These are phyloP conservation scores for Lactifluus pinguis DNA, from an alignment of 768 basidiomycete genomes.

Conservation along the genomic window DNA sequence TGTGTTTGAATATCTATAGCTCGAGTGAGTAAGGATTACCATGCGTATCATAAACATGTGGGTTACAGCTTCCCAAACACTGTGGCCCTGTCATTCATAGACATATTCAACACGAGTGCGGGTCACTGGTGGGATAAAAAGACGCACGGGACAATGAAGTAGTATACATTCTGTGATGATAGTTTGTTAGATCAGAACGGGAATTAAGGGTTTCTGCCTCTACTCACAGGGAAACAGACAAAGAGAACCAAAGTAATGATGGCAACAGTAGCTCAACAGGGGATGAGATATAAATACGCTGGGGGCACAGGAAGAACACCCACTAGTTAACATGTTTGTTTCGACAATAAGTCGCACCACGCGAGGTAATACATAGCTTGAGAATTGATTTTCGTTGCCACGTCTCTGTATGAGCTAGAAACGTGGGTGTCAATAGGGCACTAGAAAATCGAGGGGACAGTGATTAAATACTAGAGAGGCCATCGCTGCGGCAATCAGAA, in stretches of 20 bases:
- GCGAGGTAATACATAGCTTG: slow-evolving; percentile 15
- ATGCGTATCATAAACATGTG: not conserved
- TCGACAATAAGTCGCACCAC: slow-evolving; percentile 22
- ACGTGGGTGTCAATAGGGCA: not conserved
- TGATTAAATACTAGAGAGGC: not conserved
- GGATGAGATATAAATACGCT: not conserved
- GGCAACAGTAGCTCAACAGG: not conserved
- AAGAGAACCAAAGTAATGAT: slow-evolving; percentile 4
- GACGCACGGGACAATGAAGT: slow-evolving; percentile 1
- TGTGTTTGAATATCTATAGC: slow-evolving; percentile 19
- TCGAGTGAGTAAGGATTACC: not conserved
- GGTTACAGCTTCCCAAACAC: slow-evolving; percentile 18
- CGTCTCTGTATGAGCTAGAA: not conserved
- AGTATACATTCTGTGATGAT: not conserved
- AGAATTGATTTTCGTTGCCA: not conserved
- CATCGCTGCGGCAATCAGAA: slow-evolving; percentile 13
- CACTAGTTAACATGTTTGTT: slow-evolving; percentile 19
- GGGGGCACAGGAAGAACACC: not conserved
- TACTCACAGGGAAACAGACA: slow-evolving; percentile 1
- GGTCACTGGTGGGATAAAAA: not conserved
- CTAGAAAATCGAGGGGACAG: too few relatives aligned
- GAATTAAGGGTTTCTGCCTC: not conserved
- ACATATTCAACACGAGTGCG: not conserved
- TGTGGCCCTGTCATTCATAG: slow-evolving; percentile 9
- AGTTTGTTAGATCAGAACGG: not conserved